These are phyloP conservation scores for Xeromyces bisporus DNA, from an alignment of 495 filamentous ascomycete genomes.

Conservation along the genomic window DNA sequence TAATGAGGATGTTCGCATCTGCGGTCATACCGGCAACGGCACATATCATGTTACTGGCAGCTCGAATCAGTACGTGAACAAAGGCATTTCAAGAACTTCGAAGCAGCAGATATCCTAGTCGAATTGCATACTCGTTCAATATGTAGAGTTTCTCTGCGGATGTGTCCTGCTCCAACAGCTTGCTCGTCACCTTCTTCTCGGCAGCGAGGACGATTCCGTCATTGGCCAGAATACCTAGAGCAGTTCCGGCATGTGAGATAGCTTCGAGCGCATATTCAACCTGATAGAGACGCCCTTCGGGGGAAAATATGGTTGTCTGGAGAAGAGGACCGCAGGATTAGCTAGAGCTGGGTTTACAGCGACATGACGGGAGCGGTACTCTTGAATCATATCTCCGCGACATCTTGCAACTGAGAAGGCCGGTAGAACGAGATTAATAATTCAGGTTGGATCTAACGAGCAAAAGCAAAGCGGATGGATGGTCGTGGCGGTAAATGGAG, in stretches of 20 bases:
- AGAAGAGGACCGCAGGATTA: conserved; percentile 28
- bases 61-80: background rate
- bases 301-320: conserved; percentile 98
- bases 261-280: conserved; percentile 98
- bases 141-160: conserved; percentile 99
- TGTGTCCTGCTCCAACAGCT: conserved; percentile 97
- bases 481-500: background rate
- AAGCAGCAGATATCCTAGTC: background rate
- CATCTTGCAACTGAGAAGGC: conserved; percentile 39
- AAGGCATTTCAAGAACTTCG: background rate
- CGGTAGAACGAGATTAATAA: conserved; percentile 2
- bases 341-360: conserved; percentile 21
- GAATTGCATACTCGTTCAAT: conserved; percentile 68
- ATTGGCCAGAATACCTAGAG: conserved; percentile 86
- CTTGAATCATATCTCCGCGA: conserved; percentile 97
- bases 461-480: background rate
- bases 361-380: conserved; percentile 34
- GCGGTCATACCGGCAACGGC: conserved; percentile 98
- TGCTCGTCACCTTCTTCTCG: conserved; percentile 99
- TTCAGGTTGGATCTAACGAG: background rate
- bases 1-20: conserved; percentile 99
- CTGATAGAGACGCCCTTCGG: conserved; percentile 94
- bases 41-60: conserved; percentile 92
- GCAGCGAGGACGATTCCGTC: conserved; percentile 97
- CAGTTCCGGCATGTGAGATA: conserved; percentile 95